A percentile compares a stretch with the other conserved stretches of the same genome.
Conservation (phyloP, 2,329 filamentous ascomycete species). For the Alternaria hordeiaustralica region DNA sequence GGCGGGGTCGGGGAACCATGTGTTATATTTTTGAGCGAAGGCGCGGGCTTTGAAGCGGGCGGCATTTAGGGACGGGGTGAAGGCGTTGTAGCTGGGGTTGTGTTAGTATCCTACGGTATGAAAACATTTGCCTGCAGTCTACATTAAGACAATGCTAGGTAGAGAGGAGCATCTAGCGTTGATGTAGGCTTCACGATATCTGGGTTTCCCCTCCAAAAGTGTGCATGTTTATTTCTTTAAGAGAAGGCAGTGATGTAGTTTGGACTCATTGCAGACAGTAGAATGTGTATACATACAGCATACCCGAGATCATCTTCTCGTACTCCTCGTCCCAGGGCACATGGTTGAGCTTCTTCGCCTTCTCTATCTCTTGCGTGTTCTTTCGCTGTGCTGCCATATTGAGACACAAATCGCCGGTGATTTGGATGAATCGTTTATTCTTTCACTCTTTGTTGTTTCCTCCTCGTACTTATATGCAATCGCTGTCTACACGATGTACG, state of each 20-base stretch:
- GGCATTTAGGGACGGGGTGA: slow-evolving; percentile 56
- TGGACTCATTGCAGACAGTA: not conserved
- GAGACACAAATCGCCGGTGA: not conserved
- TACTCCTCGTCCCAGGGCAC: slow-evolving; percentile 67
- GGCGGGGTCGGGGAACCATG: slow-evolving; percentile 41
- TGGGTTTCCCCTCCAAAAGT: not conserved
- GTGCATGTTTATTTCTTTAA: not conserved
- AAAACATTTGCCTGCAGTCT: too few species aligned
- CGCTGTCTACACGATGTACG: not conserved
- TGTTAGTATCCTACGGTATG: not conserved
- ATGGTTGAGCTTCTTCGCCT: slow-evolving; percentile 58
- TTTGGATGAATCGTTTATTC: not conserved
- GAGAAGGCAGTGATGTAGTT: not conserved
- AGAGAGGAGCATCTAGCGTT: not conserved
- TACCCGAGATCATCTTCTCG: slow-evolving; percentile 69
- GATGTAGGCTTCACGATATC: not conserved
- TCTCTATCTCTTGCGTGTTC: slow-evolving; percentile 52
- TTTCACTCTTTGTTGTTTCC: not conserved
- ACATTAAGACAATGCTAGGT: too few species aligned
- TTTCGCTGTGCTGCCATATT: slow-evolving; percentile 52
- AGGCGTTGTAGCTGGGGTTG: slow-evolving; percentile 57
- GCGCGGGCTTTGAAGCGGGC: slow-evolving; percentile 63
- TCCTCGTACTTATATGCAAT: not conserved
- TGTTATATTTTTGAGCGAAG: slow-evolving; percentile 66
- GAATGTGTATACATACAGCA: slow-evolving; percentile 55